A percentile compares a stretch with the other conserved stretches of the same genome.
These are phyloP conservation scores for Phylloporus sp. DNA, from an alignment of 768 basidiomycete species.

Conservation along the genomic window DNA sequence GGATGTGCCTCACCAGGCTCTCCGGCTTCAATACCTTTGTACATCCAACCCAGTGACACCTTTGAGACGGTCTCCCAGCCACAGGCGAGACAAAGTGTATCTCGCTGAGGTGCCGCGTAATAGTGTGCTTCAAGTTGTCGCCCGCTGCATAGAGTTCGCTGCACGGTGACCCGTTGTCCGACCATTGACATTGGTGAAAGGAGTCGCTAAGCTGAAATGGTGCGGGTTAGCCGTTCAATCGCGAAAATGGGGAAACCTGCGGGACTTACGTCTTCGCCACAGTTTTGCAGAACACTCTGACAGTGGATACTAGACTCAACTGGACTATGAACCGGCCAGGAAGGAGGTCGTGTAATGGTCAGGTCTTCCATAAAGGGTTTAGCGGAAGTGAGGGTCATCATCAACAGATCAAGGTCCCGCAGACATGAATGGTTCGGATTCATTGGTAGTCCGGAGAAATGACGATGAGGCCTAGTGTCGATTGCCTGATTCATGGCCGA, in stretches of 20 bases:
- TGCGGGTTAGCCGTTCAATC: not conserved
- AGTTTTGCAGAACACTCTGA: not conserved
- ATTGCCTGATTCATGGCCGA: not conserved
- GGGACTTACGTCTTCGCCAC: not conserved
- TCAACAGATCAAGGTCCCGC: not conserved
- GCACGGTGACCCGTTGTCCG: slow-evolving; percentile 7
- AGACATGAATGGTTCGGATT: not conserved
- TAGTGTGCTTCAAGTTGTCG: slow-evolving; percentile 9
- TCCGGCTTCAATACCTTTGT: slow-evolving; percentile 22
- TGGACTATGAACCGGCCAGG: not conserved
- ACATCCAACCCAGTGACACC: slow-evolving; percentile 21
- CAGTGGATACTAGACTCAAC: not conserved
- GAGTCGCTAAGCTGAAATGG: slow-evolving; percentile 1
- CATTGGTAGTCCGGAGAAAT: not conserved
- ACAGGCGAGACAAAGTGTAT: slow-evolving; percentile 4
- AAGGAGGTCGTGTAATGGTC: no score
- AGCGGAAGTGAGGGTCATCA: not conserved
- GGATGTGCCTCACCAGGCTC: slow-evolving; percentile 23
- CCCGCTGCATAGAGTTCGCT: not conserved
- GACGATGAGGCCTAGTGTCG: not conserved
- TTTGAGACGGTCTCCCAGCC: slow-evolving; percentile 1
- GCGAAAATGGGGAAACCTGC: not conserved
- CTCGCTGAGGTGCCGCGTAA: slow-evolving; percentile 9
- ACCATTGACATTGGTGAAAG: slow-evolving; percentile 7
- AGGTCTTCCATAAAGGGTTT: not conserved